Evolutionary conservation across 202 grass and related monocot genomes (phyloP).

Genomic region (Elaeis oleifera): DNA sequence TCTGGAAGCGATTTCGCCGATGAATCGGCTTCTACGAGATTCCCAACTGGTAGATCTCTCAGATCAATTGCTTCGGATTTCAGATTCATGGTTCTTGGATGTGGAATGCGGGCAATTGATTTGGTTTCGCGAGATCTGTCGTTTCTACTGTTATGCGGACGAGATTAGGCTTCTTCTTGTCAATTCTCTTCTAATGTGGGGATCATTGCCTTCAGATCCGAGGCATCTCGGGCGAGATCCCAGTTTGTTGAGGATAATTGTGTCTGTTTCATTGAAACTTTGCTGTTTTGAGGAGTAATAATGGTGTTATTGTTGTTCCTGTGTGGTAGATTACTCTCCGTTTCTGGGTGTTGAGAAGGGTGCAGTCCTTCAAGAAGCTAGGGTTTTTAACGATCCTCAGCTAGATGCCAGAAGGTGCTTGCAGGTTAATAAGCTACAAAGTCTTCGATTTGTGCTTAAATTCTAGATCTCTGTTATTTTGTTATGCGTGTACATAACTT

Average conservation of each 20-base stretch:
- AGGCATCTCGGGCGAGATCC: too few species aligned
- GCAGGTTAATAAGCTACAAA: slow-evolving; percentile 42
- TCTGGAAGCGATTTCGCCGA: not conserved
- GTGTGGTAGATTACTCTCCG: slow-evolving; percentile 81
- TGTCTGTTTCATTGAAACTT: not conserved
- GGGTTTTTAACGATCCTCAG: slow-evolving; percentile 92
- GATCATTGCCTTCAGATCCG: too few species aligned
- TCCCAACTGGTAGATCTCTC: slow-evolving; percentile 32
- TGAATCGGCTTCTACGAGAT: not conserved
- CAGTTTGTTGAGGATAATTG: not conserved
- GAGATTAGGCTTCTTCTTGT: too few species aligned
- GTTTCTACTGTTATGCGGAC: too few species aligned
- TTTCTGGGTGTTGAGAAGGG: slow-evolving; percentile 99
- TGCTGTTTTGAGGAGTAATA: not conserved
- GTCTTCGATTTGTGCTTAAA: not conserved
- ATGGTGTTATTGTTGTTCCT: slow-evolving; percentile 5
- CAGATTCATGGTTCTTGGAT: too few species aligned
- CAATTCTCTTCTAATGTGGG: too few species aligned
- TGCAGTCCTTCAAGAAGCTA: slow-evolving; percentile 90
- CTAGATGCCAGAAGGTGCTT: slow-evolving; percentile 88
- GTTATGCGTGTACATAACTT: too few species aligned
- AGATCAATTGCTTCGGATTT: not conserved
- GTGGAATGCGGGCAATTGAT: too few species aligned
- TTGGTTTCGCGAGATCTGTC: too few species aligned
- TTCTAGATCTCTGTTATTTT: too few species aligned